These are phyloP conservation scores for Apophysomyces ossiformis DNA, from an alignment of 371 early-diverging fungal genomes.

Conservation along the genomic window DNA sequence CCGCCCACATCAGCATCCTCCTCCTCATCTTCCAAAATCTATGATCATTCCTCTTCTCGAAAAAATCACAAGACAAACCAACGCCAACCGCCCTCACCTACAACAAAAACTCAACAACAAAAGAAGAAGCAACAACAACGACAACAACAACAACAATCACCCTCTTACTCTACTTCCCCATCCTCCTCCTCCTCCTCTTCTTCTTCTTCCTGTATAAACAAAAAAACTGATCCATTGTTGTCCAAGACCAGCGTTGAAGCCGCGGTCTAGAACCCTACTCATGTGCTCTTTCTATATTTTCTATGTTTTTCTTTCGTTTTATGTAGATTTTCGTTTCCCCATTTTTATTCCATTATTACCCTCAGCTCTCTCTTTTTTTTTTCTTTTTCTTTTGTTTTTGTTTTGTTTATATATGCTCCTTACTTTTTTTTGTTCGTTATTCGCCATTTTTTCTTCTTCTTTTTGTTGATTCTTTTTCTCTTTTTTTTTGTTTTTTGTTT, in stretches of 20 bases:
- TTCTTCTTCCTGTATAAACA: background rate
- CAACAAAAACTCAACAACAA: background rate
- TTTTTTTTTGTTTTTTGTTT: background rate
- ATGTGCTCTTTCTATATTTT: background rate
- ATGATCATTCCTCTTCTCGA: too few relatives aligned
- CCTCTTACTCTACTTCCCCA: too few relatives aligned
- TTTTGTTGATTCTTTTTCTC: background rate
- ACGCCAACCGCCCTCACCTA: background rate
- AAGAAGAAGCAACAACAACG: too few relatives aligned
- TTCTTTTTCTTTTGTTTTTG: conserved; percentile 3
- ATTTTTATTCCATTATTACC: background rate
- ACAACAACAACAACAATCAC: too few relatives aligned
- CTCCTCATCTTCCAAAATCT: too few relatives aligned
- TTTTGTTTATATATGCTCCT: background rate
- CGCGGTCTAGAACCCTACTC: background rate
- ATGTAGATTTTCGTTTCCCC: background rate
- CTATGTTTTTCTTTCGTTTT: background rate
- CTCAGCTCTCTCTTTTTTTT: background rate
- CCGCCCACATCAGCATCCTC: background rate
- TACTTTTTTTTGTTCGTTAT: background rate
- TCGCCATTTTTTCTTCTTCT: background rate
- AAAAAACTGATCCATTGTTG: background rate
- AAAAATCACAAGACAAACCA: background rate
- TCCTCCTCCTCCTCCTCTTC: too few relatives aligned
- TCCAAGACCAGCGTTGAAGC: background rate